A percentile compares a stretch with the other conserved stretches of the same genome.
phyloP scores from a whole-genome alignment of 2,329 filamentous ascomycete species.

The Sordariomycetes sp. region DNA sequence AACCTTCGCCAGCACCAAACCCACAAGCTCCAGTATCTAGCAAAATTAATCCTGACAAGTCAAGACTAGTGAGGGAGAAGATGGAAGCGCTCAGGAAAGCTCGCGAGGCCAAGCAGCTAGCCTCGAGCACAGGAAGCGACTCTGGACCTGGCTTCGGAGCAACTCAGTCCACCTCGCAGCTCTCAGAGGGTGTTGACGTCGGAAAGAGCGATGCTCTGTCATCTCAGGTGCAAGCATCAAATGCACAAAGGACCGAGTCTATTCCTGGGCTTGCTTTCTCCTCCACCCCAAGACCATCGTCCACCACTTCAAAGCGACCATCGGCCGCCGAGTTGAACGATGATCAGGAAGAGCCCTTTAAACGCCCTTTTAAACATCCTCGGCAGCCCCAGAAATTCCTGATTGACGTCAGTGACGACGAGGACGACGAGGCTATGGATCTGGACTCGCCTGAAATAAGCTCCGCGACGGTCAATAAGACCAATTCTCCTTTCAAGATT shows the following conservation, averaged over 20 bases:
- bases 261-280: slow-evolving; percentile 29
- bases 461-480: slow-evolving; percentile 20
- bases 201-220: too few relatives aligned
- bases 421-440: slow-evolving; percentile 60
- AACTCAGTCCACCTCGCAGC: too few relatives aligned
- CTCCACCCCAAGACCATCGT: slow-evolving; percentile 13
- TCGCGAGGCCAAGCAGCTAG: slow-evolving; percentile 29
- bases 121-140: slow-evolving; percentile 2
- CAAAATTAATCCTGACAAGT: slow-evolving; percentile 53
- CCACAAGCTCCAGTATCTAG: too few relatives aligned
- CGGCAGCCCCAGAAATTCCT: slow-evolving; percentile 56
- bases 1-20: too few relatives aligned
- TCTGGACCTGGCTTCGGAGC: too few relatives aligned
- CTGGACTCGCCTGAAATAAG: slow-evolving; percentile 45
- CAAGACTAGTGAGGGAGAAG: slow-evolving; percentile 64
- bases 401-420: slow-evolving; percentile 75
- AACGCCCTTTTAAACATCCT: slow-evolving; percentile 54
- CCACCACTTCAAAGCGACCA: slow-evolving; percentile 23
- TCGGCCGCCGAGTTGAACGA: slow-evolving; percentile 64
- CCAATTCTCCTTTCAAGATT: slow-evolving; percentile 19
- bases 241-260: slow-evolving; percentile 8
- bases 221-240: background rate
- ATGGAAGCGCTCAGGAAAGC: slow-evolving; percentile 65
- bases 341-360: slow-evolving; percentile 32
- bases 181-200: too few relatives aligned